Evolutionary conservation across 1,139 yeast species (phyloP), one percentile per base, ranked within the genome.

Genomic region (Ogataea hybrid): DNA sequence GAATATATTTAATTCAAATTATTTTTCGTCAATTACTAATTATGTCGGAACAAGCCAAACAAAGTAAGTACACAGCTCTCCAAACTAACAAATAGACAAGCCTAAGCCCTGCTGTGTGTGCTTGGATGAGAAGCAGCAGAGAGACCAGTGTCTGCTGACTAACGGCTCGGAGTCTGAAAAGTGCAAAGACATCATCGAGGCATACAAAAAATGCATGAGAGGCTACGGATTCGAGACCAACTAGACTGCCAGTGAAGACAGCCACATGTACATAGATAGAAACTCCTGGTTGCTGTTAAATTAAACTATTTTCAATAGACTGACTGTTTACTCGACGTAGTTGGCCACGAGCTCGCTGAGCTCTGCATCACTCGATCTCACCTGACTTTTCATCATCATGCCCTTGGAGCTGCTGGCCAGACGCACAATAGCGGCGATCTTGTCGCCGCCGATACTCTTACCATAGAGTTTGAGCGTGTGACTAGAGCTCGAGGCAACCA

Each of bases 61-160:
- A 52, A 33, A 35, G 56, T 52, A 49, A 25, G 56, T 50, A 23
- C 6, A 15, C 5, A 17, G 14, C 25, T 6, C 10, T 21, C 11
- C 9, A 20, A 14, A n/a, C 41, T 35, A 34, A 20, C 35, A 33
- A 25, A 6, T 32, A 56, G 59, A 62, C 35, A 84, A 86, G 62
- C 94, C 94, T 52, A 92, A 90, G 69, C 97, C 98, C 48, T 92
- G 98, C 67, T 92, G 98, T 59, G 97, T 92, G 23, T 92, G 98
- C 65, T 77, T 83, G 53, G 85, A 83, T 28, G 94, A 90, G 61
- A 92, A 90, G 70, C 75, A 84, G 51, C 63, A 68, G 20, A 76
- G 98, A 59, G 98, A 92, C 59, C 89, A 89, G 58, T 92, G 98
- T 62, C 69, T 90, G 46, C 72, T 92, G 47, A 68, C 78, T 56